Evolutionary conservation across 192 early-diverging fungal genomes (phyloP).

Genomic region (Chytriomyces confervae): DNA sequence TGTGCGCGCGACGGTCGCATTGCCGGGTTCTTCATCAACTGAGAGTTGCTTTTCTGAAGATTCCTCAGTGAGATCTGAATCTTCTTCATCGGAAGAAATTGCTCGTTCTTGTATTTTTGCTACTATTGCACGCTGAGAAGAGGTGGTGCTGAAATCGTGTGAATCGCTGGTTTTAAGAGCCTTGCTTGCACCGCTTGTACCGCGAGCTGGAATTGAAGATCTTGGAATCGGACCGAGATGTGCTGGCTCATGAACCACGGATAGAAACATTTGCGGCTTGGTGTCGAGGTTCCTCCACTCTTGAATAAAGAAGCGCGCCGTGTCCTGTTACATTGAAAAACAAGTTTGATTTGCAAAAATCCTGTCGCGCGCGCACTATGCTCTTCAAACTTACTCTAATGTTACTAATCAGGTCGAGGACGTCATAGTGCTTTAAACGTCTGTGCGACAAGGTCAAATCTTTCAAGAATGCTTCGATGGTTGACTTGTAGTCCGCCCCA

Average conservation of each 20-base stretch:
- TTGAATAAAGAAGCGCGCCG: slow-evolving; percentile 17
- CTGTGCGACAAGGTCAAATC: slow-evolving; percentile 27
- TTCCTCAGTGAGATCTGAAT: no score
- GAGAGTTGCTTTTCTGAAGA: no score
- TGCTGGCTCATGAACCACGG: slow-evolving; percentile 2
- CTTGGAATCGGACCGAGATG: neutral
- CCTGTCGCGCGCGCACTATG: neutral
- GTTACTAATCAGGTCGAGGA: slow-evolving; percentile 35
- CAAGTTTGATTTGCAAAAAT: neutral
- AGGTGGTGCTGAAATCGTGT: no score
- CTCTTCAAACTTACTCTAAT: slow-evolving; percentile 9
- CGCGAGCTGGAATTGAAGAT: no score
- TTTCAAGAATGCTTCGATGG: slow-evolving; percentile 21
- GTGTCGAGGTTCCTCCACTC: slow-evolving; percentile 24
- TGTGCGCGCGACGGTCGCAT: no score
- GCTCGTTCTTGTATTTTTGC: neutral
- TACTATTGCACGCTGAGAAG: no score
- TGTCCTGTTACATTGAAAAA: slow-evolving; percentile 11
- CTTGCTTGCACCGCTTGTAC: no score
- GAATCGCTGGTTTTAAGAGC: no score
- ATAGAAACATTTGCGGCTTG: neutral
- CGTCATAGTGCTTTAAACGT: slow-evolving; percentile 37
- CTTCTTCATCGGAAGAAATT: no score
- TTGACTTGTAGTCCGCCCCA: slow-evolving; percentile 27
- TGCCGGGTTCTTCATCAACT: no score